Base-by-base conservation (phyloP, 1,284 basidiomycete species). In the Rhodotorula sp. region DNA sequence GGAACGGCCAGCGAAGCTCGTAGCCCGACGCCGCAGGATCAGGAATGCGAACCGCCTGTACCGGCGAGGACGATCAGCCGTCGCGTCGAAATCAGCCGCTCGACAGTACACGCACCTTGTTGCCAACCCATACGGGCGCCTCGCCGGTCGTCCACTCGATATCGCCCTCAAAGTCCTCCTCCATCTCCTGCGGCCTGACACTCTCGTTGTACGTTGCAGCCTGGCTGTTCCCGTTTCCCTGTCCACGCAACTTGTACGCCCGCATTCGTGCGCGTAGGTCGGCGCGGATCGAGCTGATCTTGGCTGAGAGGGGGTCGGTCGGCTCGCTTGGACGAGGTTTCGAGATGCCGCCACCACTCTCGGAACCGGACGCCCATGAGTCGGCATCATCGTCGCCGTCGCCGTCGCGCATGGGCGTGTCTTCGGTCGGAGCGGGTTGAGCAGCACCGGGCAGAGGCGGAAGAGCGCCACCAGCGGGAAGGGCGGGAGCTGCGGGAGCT, bases 211-310 rank as follows among this genome's bases (percentile, higher is more conserved):
- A 79, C 44, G 79, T 87, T 74, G 90, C 91, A 9, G 87, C 86
- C 4, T 86, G 85, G 0, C 88, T 88, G 60, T 91, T 89, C 51
- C 84, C 85, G 27, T 90, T 89, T 17, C 88, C 87, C 2, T 89
- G 89, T 2, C 90, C 89, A 1, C 88, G 85, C 56, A 94, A 83
- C 79, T 94, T 92, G 81, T 92, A 91, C 77, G 90, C 89, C n/a
- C 89, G 85, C 89, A 95, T 92, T 64, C 91, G 83, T 66, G 91
- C 88, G 29, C 89, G 86, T 48, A 94, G 83, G 24, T 91, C 92
- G 32, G 86, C 82, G 17, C 87, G 84, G 44, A 93, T 87, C 24
- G 88, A 86, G 3, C 86, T 83, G 27, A 92, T 84, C 77, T 90
- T 92, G 27, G 60, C 65, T 24, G 60, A 47, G 29, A 74, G 46